Evolutionary conservation across 805 yeast genomes (phyloP).

Genomic region (Candida schatavii): DNA sequence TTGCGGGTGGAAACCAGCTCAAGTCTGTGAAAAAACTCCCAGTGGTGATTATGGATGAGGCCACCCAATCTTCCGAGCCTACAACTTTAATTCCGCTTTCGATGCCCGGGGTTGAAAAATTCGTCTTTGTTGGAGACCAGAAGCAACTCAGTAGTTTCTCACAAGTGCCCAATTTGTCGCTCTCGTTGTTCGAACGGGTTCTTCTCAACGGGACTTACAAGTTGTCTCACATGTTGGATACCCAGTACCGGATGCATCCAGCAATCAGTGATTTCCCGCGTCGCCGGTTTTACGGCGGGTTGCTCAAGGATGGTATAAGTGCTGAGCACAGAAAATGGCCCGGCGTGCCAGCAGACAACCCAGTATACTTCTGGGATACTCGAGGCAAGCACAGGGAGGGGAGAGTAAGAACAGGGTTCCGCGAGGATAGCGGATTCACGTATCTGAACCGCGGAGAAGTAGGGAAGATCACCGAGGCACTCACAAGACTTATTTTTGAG

Average conservation of each 20-base stretch:
- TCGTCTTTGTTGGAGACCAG: slow-evolving; percentile 74
- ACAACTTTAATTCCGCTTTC: slow-evolving; percentile 68
- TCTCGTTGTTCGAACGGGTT: slow-evolving; percentile 68
- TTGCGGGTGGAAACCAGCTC: slow-evolving; percentile 65
- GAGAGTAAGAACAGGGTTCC: slow-evolving; percentile 45
- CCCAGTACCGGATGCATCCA: slow-evolving; percentile 70
- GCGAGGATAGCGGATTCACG: slow-evolving; percentile 55
- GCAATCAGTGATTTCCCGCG: slow-evolving; percentile 58
- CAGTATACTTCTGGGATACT: slow-evolving; percentile 62
- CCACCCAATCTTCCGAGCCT: slow-evolving; percentile 76
- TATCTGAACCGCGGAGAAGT: slow-evolving; percentile 58
- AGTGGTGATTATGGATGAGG: slow-evolving; percentile 74
- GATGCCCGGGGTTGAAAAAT: slow-evolving; percentile 62
- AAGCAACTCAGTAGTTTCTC: slow-evolving; percentile 72
- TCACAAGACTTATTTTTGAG: slow-evolving; percentile 51
- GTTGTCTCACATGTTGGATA: slow-evolving; percentile 65
- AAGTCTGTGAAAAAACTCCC: slow-evolving; percentile 55
- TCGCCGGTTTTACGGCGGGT: slow-evolving; percentile 46
- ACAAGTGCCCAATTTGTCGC: slow-evolving; percentile 61
- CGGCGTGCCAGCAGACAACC: slow-evolving; percentile 41
- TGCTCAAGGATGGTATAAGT: slow-evolving; percentile 57
- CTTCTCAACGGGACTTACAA: slow-evolving; percentile 58
- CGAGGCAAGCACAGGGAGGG: slow-evolving; percentile 45
- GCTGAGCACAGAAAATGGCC: slow-evolving; percentile 46
- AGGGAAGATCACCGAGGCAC: slow-evolving; percentile 41